These are phyloP conservation scores for Erysiphe pulchra DNA, from an alignment of 2,329 filamentous ascomycete genomes.

Conservation along the genomic window DNA sequence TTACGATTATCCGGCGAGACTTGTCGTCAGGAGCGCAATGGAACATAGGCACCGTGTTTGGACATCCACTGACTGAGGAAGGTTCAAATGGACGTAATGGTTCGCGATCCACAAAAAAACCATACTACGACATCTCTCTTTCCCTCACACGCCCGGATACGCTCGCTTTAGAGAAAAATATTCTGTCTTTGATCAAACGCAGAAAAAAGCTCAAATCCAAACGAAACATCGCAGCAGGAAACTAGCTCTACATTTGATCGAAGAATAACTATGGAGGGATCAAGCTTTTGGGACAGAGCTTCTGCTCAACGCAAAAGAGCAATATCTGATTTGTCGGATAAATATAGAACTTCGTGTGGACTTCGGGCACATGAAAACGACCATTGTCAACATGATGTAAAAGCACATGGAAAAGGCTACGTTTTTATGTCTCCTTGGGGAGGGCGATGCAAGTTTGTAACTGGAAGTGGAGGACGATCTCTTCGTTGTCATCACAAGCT, in stretches of 20 bases:
- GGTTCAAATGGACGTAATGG: slow-evolving; percentile 8
- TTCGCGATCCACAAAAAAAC: slow-evolving; percentile 15
- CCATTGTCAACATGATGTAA: background rate
- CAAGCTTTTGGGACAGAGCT: slow-evolving; percentile 8
- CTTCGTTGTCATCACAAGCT: slow-evolving; percentile 53
- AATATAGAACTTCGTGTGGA: background rate
- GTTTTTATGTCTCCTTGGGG: slow-evolving; percentile 71
- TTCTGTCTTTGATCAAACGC: background rate
- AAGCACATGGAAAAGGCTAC: slow-evolving; percentile 27
- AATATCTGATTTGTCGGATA: slow-evolving; percentile 7
- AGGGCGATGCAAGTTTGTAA: slow-evolving; percentile 63
- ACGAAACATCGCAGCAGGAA: slow-evolving; percentile 1
- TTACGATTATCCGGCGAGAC: slow-evolving; percentile 44
- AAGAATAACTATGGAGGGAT: slow-evolving; percentile 26
- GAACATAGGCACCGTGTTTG: slow-evolving; percentile 43
- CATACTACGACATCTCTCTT: slow-evolving; percentile 13
- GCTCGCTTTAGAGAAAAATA: slow-evolving; percentile 8
- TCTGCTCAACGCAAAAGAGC: slow-evolving; percentile 8
- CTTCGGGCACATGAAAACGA: too few species aligned
- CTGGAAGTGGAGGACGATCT: slow-evolving; percentile 47
- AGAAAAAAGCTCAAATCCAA: background rate
- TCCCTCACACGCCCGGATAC: slow-evolving; percentile 13
- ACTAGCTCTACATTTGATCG: slow-evolving; percentile 19
- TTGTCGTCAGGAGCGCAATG: slow-evolving; percentile 42
- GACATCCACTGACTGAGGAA: slow-evolving; percentile 4